Percentiles rank a stretch among this genome's conserved stretches.
These are phyloP conservation scores for Globisporangium megalacanthum DNA, from an alignment of 352 stramenopile species.

Conservation along the genomic window DNA sequence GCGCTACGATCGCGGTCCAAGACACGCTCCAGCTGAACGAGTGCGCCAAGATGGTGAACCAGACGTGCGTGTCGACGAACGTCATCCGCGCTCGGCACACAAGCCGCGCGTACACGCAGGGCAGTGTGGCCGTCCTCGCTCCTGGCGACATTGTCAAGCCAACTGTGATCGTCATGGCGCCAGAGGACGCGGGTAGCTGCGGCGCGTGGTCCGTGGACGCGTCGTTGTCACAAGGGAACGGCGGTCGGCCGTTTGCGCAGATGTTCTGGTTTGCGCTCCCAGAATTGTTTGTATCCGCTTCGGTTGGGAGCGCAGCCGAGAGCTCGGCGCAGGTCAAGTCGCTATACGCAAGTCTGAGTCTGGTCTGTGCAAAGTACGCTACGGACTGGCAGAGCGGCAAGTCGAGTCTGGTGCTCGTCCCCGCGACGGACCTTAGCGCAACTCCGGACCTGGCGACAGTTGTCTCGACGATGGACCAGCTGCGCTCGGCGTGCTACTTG, in stretches of 20 bases:
- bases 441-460: slow-evolving; percentile 16
- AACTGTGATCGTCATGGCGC: slow-evolving; percentile 33
- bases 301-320: background rate
- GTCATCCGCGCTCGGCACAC: slow-evolving; percentile 43
- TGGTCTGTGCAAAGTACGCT: slow-evolving; percentile 50
- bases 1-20: slow-evolving; percentile 30
- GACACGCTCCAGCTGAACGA: slow-evolving; percentile 50
- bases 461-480: slow-evolving; percentile 35
- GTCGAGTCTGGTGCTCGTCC: slow-evolving; percentile 21
- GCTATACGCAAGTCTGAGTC: slow-evolving; percentile 23
- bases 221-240: slow-evolving; percentile 44
- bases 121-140: slow-evolving; percentile 25
- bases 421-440: slow-evolving; percentile 23
- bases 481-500: slow-evolving; percentile 49
- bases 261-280: slow-evolving; percentile 43
- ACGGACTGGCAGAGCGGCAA: slow-evolving; percentile 29
- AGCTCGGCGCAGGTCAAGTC: slow-evolving; percentile 12
- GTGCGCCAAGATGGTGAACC: slow-evolving; percentile 36
- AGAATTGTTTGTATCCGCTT: background rate
- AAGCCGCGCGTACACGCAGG: slow-evolving; percentile 57
- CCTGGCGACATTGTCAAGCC: slow-evolving; percentile 31
- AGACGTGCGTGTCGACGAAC: slow-evolving; percentile 37
- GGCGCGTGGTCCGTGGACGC: slow-evolving; percentile 46
- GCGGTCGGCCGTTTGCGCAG: slow-evolving; percentile 37
- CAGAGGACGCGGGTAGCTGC: slow-evolving; percentile 57